These are phyloP conservation scores for Geosmithia putterillii DNA, from an alignment of 2,329 filamentous ascomycete species.

Conservation along the genomic window DNA sequence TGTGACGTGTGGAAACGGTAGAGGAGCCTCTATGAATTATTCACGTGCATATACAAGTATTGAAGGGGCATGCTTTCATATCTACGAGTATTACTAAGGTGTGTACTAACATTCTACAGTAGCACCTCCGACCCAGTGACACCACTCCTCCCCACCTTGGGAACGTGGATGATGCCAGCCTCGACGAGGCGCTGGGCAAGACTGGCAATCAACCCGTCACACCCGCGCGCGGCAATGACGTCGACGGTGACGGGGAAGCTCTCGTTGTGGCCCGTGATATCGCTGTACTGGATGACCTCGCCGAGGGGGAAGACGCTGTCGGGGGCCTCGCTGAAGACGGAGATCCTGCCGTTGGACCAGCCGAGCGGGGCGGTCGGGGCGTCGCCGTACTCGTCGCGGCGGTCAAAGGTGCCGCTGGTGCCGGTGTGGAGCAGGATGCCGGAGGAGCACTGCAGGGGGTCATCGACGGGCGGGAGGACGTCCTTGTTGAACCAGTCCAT, in stretches of 20 bases:
- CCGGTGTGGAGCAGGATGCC: constrained; percentile 4
- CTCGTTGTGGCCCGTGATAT: constrained; percentile 24
- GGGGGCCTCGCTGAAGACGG: background rate
- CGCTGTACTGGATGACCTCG: background rate
- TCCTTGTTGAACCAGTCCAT: constrained; percentile 31
- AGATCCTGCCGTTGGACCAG: background rate
- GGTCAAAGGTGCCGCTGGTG: constrained; percentile 4
- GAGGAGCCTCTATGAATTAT: too few relatives aligned
- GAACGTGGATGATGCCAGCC: background rate
- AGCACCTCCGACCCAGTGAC: background rate
- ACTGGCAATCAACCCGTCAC: constrained; percentile 44
- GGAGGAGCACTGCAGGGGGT: background rate
- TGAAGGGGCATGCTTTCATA: too few relatives aligned
- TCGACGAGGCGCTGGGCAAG: constrained; percentile 17
- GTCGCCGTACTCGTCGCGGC: background rate
- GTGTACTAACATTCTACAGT: too few relatives aligned
- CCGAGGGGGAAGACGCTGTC: background rate
- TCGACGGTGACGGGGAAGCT: constrained; percentile 44
- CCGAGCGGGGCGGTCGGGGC: background rate
- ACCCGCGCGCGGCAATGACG: constrained; percentile 45
- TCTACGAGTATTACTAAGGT: too few relatives aligned
- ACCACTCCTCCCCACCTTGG: background rate
- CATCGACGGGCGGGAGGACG: constrained; percentile 24
- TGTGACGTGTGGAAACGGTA: too few relatives aligned
- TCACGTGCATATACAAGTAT: too few relatives aligned